These are phyloP conservation scores for Salix purpurea DNA, from an alignment of 345 rosid genomes.

Conservation along the genomic window DNA sequence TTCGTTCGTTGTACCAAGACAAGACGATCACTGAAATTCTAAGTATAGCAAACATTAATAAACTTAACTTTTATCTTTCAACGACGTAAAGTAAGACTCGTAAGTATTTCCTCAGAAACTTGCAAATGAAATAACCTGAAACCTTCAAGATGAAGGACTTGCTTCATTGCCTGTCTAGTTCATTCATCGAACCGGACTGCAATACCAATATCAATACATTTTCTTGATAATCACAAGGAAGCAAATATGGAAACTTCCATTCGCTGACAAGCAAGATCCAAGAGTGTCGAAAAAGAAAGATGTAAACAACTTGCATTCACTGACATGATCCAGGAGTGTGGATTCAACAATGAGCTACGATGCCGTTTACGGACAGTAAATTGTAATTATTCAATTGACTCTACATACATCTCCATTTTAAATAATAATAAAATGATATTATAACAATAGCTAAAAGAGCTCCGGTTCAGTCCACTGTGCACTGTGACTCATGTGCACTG, in stretches of 20 bases:
- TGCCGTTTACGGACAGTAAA: not conserved
- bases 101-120: not conserved
- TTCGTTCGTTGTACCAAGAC: not conserved
- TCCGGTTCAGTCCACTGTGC: no score
- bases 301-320: not conserved
- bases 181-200: not conserved
- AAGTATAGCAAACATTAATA: no score
- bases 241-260: not conserved
- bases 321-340: not conserved
- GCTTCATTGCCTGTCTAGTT: not conserved
- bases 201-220: not conserved
- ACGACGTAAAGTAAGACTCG: no score
- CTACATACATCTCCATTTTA: no score
- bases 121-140: not conserved
- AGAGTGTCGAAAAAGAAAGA: not conserved
- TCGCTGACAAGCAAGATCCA: not conserved
- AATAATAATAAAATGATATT: no score
- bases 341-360: not conserved
- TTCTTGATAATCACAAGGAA: not conserved
- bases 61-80: no score
- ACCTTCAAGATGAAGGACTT: not conserved
- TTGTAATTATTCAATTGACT: no score
- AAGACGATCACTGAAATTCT: no score
- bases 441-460: no score
- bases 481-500: no score